Conservation (phyloP, 169 alveolate genomes). For the Eimeria maxima region DNA sequence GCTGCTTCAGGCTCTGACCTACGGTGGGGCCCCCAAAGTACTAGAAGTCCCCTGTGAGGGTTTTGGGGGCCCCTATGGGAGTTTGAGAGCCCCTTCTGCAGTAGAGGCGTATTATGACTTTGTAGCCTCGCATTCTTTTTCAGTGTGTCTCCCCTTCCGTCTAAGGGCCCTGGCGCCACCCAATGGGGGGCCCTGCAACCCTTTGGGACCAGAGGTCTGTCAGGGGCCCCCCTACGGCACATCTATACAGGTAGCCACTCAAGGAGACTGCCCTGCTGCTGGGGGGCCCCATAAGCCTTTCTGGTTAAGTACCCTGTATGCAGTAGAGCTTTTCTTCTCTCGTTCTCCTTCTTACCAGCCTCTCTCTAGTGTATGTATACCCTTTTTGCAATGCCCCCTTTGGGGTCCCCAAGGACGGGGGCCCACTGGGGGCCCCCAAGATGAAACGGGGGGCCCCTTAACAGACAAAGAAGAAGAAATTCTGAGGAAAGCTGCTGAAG, state of each 20-base stretch:
- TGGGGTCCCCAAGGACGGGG: neutral
- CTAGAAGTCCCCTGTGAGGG: neutral
- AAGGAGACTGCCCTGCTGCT: neutral
- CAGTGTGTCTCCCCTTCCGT: slow-evolving; percentile 64
- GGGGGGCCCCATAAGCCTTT: neutral
- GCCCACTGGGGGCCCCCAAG: neutral
- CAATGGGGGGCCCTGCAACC: neutral
- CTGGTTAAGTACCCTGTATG: slow-evolving; percentile 30
- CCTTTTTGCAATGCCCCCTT: slow-evolving; percentile 44
- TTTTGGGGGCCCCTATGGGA: neutral
- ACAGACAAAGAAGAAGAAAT: neutral
- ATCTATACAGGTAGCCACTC: neutral
- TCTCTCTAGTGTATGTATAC: slow-evolving; percentile 65
- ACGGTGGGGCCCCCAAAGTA: neutral
- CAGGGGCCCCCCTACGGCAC: neutral
- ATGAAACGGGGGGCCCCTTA: neutral
- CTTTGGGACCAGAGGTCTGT: neutral
- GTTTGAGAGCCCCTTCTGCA: neutral
- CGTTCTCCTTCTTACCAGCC: slow-evolving; percentile 42
- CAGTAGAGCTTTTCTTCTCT: slow-evolving; percentile 62
- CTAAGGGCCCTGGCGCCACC: slow-evolving; percentile 17
- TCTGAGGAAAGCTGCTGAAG: slow-evolving; percentile 12
- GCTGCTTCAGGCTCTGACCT: slow-evolving; percentile 20
- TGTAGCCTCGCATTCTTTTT: slow-evolving; percentile 55
- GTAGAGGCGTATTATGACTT: slow-evolving; percentile 31